phyloP scores from a whole-genome alignment of 805 yeast genomes.

The Saccharomycopsis sp. region DNA sequence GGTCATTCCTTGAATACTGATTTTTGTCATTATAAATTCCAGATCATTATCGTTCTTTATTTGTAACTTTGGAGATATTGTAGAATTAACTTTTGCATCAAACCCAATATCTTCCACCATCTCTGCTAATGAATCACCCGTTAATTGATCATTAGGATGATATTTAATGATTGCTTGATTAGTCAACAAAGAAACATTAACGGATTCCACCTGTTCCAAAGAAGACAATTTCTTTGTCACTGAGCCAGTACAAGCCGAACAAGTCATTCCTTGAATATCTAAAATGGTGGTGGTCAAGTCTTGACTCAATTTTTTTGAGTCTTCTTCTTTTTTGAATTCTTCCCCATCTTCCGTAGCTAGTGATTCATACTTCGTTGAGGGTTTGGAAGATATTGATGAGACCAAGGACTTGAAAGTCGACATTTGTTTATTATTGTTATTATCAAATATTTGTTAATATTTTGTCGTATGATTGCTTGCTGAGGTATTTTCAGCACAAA shows the following conservation, averaged over 20 bases:
- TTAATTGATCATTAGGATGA: constrained; percentile 23
- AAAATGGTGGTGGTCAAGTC: no score
- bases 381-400: no score
- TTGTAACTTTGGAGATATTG: not conserved
- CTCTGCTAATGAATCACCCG: constrained; percentile 32
- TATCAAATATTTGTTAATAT: no score
- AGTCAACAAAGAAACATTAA: constrained; percentile 57
- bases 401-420: no score
- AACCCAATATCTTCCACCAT: constrained; percentile 75
- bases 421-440: no score
- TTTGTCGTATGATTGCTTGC: no score
- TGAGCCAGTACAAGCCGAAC: constrained; percentile 72
- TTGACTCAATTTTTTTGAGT: no score
- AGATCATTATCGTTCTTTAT: not conserved
- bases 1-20: constrained; percentile 64
- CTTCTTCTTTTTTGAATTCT: no score
- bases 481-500: no score
- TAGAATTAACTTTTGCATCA: constrained; percentile 30
- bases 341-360: no score
- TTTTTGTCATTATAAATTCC: no score
- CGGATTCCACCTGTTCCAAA: constrained; percentile 35
- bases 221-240: constrained; percentile 43
- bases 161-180: constrained; percentile 59
- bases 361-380: no score
- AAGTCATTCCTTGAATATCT: constrained; percentile 75